A percentile compares a stretch with the other conserved stretches of the same genome.
Conservation (phyloP, 2,329 filamentous ascomycete genomes). For the Phialocephala sp. region DNA sequence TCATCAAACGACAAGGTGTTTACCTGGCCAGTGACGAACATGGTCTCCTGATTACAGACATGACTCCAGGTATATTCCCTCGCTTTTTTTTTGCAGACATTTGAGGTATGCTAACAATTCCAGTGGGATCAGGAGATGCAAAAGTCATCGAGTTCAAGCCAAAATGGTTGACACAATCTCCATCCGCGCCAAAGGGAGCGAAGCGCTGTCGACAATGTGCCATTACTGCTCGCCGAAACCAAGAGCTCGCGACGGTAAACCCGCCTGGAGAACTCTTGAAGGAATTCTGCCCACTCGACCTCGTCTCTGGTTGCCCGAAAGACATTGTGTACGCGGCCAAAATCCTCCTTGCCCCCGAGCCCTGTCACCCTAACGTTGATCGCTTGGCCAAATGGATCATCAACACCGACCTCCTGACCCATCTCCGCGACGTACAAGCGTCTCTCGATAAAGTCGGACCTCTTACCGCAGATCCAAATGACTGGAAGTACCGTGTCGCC, state of each 20-base stretch:
- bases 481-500: conserved; percentile 64
- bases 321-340: conserved; percentile 46
- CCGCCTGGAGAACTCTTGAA: conserved; percentile 17
- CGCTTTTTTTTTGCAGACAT: neutral
- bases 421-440: conserved; percentile 50
- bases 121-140: conserved; percentile 35
- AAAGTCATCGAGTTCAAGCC: conserved; percentile 77
- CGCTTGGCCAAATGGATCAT: conserved; percentile 46
- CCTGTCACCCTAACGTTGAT: neutral
- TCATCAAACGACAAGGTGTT: conserved; percentile 54
- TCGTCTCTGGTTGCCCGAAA: conserved; percentile 59
- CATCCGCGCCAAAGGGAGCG: conserved; percentile 67
- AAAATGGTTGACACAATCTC: conserved; percentile 82
- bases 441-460: conserved; percentile 41
- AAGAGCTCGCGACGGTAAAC: conserved; percentile 28
- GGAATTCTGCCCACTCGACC: conserved; percentile 68
- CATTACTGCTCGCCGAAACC: conserved; percentile 35
- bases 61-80: conserved; percentile 56
- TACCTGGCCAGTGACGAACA: conserved; percentile 62
- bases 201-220: conserved; percentile 79
- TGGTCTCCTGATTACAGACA: conserved; percentile 76
- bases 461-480: conserved; percentile 41
- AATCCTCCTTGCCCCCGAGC: conserved; percentile 36
- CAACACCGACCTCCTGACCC: conserved; percentile 38
- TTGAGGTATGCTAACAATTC: neutral